Conservation (phyloP, 1,284 basidiomycete genomes). For the Hymenochaete sp. region DNA sequence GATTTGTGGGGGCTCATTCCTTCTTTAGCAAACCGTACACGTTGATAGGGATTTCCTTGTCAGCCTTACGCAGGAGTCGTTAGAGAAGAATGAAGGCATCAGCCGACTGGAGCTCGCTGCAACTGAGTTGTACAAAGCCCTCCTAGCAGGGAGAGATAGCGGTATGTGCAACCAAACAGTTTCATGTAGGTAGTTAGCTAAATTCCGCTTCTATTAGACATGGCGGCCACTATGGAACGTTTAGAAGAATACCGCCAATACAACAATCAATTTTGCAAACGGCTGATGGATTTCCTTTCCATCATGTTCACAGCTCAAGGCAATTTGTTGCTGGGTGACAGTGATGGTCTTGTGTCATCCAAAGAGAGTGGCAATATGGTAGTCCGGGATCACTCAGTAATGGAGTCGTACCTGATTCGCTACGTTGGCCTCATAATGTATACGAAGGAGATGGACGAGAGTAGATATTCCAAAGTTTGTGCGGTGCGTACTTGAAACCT, state of each 20-base stretch:
- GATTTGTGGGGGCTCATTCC: conserved; percentile 2
- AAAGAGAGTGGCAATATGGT: conserved; percentile 36
- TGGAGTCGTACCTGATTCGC: conserved; percentile 78
- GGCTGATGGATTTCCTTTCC: conserved; percentile 80
- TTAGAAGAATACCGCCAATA: conserved; percentile 84
- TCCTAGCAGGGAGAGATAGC: conserved; percentile 84
- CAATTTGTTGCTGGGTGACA: conserved; percentile 56
- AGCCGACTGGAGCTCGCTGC: conserved; percentile 75
- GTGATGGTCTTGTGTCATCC: conserved; percentile 41
- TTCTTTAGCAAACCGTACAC: conserved; percentile 79
- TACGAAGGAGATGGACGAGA: conserved; percentile 91
- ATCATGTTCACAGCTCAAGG: conserved; percentile 88
- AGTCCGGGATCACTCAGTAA: conserved; percentile 54
- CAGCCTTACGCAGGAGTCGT: conserved; percentile 76
- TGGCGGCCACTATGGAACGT: conserved; percentile 90
- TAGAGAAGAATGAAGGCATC: conserved; percentile 73
- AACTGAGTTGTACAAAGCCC: conserved; percentile 88
- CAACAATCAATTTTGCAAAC: conserved; percentile 86
- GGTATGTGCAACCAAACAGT: conserved; percentile 40
- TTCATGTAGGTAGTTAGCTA: conserved; percentile 3
- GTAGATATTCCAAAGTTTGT: conserved; percentile 76
- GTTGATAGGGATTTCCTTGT: conserved; percentile 73
- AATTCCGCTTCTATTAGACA: conserved; percentile 42
- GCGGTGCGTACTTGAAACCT: conserved; percentile 47
- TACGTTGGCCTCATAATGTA: conserved; percentile 91